Percentiles rank a stretch among this genome's conserved stretches.
Conservation (phyloP, 2,329 filamentous ascomycete genomes). For the Clonostachys rosea region DNA sequence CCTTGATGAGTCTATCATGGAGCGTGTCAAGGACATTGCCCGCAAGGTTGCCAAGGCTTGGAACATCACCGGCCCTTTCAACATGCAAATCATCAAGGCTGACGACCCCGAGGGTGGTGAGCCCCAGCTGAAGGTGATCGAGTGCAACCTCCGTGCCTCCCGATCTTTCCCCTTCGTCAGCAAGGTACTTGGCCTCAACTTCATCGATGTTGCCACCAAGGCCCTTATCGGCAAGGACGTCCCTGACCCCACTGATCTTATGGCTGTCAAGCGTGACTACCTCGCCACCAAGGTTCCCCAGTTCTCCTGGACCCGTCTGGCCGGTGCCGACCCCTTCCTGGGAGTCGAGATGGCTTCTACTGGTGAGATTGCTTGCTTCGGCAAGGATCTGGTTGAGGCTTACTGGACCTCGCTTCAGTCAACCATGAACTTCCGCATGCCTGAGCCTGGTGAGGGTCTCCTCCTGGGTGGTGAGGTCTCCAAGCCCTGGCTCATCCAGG, state of each 20-base stretch:
- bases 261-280: constrained; percentile 86
- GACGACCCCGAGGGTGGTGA: constrained; percentile 69
- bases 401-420: constrained; percentile 97
- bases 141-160: constrained; percentile 96
- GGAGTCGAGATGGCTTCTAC: constrained; percentile 97
- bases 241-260: constrained; percentile 80
- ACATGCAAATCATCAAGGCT: constrained; percentile 99
- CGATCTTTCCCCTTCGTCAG: constrained; percentile 97
- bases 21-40: constrained; percentile 90
- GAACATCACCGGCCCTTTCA: constrained; percentile 97
- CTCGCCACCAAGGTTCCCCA: constrained; percentile 96
- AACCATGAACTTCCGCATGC: constrained; percentile 98
- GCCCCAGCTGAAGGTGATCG: constrained; percentile 86
- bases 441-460: constrained; percentile 89
- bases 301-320: constrained; percentile 97
- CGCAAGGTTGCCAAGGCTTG: constrained; percentile 95
- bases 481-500: constrained; percentile 66
- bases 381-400: constrained; percentile 89
- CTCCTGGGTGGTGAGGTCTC: constrained; percentile 83
- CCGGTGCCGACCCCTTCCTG: constrained; percentile 93
- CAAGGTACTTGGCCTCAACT: constrained; percentile 95
- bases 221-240: constrained; percentile 83
- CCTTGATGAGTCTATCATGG: constrained; percentile 73
- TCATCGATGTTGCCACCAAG: constrained; percentile 92
- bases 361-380: constrained; percentile 98